phyloP scores from a whole-genome alignment of 768 basidiomycete species.

The Boletus pseudopeckii region DNA sequence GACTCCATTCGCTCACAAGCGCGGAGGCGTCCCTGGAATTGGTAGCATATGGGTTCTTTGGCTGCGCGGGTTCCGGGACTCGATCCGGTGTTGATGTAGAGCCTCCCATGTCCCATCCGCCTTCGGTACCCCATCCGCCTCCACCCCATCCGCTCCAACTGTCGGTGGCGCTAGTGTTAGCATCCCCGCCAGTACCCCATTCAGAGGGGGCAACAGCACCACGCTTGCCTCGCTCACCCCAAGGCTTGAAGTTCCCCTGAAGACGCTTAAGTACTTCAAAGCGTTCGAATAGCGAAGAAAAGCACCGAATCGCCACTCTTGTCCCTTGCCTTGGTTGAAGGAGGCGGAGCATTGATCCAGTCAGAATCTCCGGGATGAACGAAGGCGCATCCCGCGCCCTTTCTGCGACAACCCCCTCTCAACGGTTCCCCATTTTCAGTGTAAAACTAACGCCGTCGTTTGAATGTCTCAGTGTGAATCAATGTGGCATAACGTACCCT shows the following conservation, averaged over 20 bases:
- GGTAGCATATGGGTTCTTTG: not conserved
- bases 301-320: constrained; percentile 20
- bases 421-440: constrained; percentile 28
- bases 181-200: not conserved
- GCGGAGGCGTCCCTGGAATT: not conserved
- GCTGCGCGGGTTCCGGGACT: not conserved
- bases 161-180: not conserved
- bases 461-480: constrained; percentile 4
- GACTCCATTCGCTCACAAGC: not conserved
- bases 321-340: constrained; percentile 8
- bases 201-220: not conserved
- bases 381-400: constrained; percentile 24
- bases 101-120: constrained; percentile 6
- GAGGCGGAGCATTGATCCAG: constrained; percentile 20
- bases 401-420: constrained; percentile 26
- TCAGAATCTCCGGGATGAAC: constrained; percentile 29
- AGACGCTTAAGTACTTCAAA: not conserved
- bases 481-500: constrained; percentile 18
- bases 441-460: constrained; percentile 23
- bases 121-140: constrained; percentile 6
- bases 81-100: constrained; percentile 5
- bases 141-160: constrained; percentile 4
- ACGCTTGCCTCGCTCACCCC: constrained; percentile 2
- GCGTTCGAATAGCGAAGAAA: not conserved
- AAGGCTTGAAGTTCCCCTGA: constrained; percentile 10